These are phyloP conservation scores for Luffa aegyptiaca DNA, from an alignment of 306 rosid species.

Conservation along the genomic window DNA sequence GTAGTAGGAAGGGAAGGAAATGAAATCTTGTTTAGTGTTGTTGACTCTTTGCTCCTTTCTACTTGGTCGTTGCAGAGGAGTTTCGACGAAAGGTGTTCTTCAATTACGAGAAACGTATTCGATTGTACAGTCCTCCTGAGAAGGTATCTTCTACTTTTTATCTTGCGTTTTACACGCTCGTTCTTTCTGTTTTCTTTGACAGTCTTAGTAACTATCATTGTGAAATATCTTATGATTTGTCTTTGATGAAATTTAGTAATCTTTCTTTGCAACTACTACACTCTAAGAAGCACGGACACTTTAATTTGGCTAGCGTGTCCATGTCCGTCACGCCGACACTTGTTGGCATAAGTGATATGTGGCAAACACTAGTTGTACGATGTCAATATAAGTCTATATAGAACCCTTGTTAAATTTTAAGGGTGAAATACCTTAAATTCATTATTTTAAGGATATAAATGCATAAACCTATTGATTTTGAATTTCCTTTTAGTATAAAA, in stretches of 20 bases:
- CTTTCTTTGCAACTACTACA: not conserved
- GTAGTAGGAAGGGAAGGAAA: not conserved
- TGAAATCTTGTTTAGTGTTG: not conserved
- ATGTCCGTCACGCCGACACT: no score
- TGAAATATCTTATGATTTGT: not conserved
- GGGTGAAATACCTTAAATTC: no score
- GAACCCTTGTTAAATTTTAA: no score
- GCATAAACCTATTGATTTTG: no score
- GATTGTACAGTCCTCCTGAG: constrained; percentile 79
- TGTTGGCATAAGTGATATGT: no score
- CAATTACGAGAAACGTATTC: constrained; percentile 83
- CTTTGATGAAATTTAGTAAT: not conserved
- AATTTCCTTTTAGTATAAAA: no score
- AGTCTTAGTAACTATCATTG: not conserved
- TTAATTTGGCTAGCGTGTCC: no score
- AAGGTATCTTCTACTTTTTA: constrained; percentile 34
- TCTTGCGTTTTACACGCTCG: not conserved
- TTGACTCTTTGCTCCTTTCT: not conserved
- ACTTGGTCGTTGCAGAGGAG: constrained; percentile 40
- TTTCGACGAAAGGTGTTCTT: constrained; percentile 78
- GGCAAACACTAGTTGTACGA: no score
- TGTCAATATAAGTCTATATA: no score
- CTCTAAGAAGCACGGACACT: no score
- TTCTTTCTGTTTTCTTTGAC: not conserved
- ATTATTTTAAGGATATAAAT: no score